phyloP scores from a whole-genome alignment of 106 monocot genomes.

The Xerophyta viscosa region DNA sequence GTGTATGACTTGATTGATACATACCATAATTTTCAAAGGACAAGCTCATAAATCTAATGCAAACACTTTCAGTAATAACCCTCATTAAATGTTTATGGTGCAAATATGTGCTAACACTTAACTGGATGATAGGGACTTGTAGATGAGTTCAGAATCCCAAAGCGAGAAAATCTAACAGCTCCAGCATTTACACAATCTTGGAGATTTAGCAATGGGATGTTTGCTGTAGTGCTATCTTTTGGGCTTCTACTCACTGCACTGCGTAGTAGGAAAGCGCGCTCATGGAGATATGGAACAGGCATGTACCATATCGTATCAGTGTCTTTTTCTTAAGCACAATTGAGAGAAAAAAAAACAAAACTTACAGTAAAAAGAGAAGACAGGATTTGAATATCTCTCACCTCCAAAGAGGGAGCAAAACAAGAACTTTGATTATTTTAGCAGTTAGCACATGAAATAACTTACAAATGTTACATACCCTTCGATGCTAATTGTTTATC shows the following conservation, averaged over 20 bases:
- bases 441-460: background rate
- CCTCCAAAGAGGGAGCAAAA: too few species aligned
- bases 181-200: conserved; percentile 42
- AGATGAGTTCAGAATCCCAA: conserved; percentile 66
- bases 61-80: too few species aligned
- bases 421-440: too few species aligned
- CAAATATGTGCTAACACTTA: too few species aligned
- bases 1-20: too few species aligned
- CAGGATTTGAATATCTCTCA: too few species aligned
- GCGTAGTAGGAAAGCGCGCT: conserved; percentile 69
- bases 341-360: too few species aligned
- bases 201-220: conserved; percentile 87
- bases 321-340: background rate
- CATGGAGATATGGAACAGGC: conserved; percentile 86
- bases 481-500: too few species aligned
- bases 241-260: conserved; percentile 73
- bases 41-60: too few species aligned
- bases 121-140: conserved; percentile 47
- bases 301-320: background rate
- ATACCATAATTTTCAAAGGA: too few species aligned
- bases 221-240: conserved; percentile 77
- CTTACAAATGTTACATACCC: background rate
- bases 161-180: conserved; percentile 50
- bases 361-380: too few species aligned
- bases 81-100: too few species aligned